Conservation (phyloP, 495 filamentous ascomycete genomes). For the Xylaria venustula region DNA sequence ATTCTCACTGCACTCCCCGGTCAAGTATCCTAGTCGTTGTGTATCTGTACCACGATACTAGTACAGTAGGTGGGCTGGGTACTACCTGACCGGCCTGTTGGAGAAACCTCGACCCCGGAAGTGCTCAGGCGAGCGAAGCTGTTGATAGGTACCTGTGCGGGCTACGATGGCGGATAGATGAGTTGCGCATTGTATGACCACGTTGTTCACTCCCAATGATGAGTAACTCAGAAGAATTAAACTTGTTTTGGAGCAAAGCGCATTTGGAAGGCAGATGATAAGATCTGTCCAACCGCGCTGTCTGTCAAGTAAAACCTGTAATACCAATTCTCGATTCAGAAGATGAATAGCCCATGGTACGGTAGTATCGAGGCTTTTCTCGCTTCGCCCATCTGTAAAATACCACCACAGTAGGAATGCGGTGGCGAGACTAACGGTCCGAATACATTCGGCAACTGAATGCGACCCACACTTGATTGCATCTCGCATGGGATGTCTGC, state of each 20-base stretch:
- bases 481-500: neutral
- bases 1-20: constrained; percentile 3
- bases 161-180: neutral
- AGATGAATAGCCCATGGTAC: neutral
- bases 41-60: neutral
- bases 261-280: neutral
- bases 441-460: neutral
- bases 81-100: neutral
- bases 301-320: neutral
- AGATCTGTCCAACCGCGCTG: neutral
- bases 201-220: neutral
- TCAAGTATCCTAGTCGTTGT: neutral
- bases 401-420: neutral
- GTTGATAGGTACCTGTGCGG: neutral
- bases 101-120: no score
- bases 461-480: neutral
- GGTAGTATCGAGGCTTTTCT: neutral
- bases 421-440: neutral
- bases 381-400: neutral
- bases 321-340: neutral
- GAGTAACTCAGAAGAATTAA: neutral
- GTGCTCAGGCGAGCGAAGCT: neutral
- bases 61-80: neutral
- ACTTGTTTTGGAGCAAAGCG: neutral
- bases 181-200: neutral